Evolutionary conservation across 306 rosid genomes (phyloP), one percentile per base, ranked within the genome.

Genomic region (Inga laurina): DNA sequence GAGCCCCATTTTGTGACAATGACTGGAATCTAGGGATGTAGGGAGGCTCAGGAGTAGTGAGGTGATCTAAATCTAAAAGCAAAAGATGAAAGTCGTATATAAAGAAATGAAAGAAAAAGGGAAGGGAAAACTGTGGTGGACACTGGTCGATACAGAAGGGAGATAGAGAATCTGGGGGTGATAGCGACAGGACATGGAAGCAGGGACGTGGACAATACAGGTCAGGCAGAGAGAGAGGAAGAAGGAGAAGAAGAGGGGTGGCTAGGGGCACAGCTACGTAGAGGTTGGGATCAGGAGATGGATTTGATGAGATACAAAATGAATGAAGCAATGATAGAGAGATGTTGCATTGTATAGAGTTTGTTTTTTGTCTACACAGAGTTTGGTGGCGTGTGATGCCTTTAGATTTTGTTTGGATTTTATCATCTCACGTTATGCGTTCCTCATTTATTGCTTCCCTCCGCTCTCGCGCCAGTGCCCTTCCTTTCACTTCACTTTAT

Each of bases 391-490:
- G 30, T 57, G 48, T 57, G 48, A 51, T 82, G 74, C 82, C 74
- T 77, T 76, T 81, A 72, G 93, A 88, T 88, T 86, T 91, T 83
- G 70, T 81, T 77, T 84, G 85, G 92, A 90, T 89, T 88, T 88
- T 85, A 79, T 85, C 78, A 82, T 87, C 86, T 90, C 98, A 83
- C 97, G 94, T 89, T 94, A 93, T 80, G 77, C 86, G 83, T 70
- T 86, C 77, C 22, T 62, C 84, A 77, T 85, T 86, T 57, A 85
- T 27, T 82, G n/a, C 57, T 22, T 22, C 5, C 21, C 71, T 46
- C 79, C 4, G 3, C 66, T 65, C 74, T n/a, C 14, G 14, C 43
- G 56, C 56, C 56, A 15, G 1, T 15, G 21, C 7, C n/a, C 56
- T 15, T 0, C 61, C 9, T 19, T 10, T 52, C 61, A 1, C 8